These are phyloP conservation scores for Hortaea werneckii DNA, from an alignment of 2,329 filamentous ascomycete species.

Conservation along the genomic window DNA sequence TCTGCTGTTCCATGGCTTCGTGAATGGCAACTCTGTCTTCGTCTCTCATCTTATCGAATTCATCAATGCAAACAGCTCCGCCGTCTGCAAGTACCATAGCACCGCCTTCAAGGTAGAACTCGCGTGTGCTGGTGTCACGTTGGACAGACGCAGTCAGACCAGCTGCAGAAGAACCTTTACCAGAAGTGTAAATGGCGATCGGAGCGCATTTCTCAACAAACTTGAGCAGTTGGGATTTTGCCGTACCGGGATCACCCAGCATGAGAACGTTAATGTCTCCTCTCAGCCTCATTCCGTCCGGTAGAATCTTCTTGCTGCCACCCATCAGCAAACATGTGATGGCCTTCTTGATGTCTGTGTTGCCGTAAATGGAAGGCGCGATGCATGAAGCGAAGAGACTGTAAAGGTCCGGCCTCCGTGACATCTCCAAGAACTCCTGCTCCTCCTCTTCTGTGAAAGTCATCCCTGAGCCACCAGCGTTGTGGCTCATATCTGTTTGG, in stretches of 20 bases:
- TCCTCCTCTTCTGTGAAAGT: slow-evolving; percentile 92
- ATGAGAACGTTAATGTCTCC: slow-evolving; percentile 97
- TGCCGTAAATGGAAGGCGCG: slow-evolving; percentile 94
- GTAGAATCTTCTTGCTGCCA: slow-evolving; percentile 93
- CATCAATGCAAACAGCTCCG: slow-evolving; percentile 95
- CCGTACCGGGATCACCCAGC: slow-evolving; percentile 93
- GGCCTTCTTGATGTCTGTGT: slow-evolving; percentile 90
- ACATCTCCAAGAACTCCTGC: slow-evolving; percentile 89
- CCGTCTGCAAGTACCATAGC: slow-evolving; percentile 97
- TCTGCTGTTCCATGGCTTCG: slow-evolving; percentile 99
- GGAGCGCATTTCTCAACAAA: slow-evolving; percentile 95
- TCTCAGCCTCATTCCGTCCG: slow-evolving; percentile 93
- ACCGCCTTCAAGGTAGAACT: slow-evolving; percentile 96
- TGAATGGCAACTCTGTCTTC: slow-evolving; percentile 97
- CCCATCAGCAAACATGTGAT: slow-evolving; percentile 90
- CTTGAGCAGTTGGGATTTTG: slow-evolving; percentile 93
- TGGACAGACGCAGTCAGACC: slow-evolving; percentile 97
- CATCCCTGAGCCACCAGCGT: slow-evolving; percentile 56
- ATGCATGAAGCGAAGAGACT: slow-evolving; percentile 83
- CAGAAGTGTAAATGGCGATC: slow-evolving; percentile 96
- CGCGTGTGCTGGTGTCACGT: slow-evolving; percentile 77
- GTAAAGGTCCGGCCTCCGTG: slow-evolving; percentile 84
- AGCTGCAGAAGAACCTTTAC: slow-evolving; percentile 93
- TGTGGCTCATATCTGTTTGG: slow-evolving; percentile 80
- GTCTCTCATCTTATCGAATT: slow-evolving; percentile 99